Evolutionary conservation across 352 stramenopile genomes (phyloP).

Genomic region (Thraustochytrium striatum): DNA sequence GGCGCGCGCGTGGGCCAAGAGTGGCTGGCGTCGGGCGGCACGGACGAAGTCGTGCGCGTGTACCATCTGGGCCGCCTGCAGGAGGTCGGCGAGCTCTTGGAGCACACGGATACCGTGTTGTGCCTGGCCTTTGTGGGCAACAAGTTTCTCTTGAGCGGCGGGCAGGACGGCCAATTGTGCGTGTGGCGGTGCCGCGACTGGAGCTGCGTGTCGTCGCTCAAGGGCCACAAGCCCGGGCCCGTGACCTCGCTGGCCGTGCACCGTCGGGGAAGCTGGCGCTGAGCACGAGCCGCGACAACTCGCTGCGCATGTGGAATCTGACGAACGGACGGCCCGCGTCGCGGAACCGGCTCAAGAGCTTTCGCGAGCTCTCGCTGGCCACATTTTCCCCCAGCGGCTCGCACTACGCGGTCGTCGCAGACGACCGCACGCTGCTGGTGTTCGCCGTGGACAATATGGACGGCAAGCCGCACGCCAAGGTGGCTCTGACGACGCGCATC

Average conservation of each 20-base stretch:
- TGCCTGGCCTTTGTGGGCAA: constrained; percentile 42
- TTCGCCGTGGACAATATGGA: constrained; percentile 7
- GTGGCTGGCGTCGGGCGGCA: constrained; percentile 9
- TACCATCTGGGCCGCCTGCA: constrained; percentile 5
- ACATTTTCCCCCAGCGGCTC: constrained; percentile 11
- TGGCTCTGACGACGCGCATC: neutral
- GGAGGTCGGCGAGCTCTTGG: constrained; percentile 30
- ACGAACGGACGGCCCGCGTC: constrained; percentile 23
- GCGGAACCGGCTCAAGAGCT: constrained; percentile 19
- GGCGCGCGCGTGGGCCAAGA: neutral
- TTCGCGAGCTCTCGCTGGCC: neutral
- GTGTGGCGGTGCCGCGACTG: constrained; percentile 42
- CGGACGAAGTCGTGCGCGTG: constrained; percentile 22
- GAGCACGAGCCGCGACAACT: constrained; percentile 45
- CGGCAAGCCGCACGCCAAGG: neutral
- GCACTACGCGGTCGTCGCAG: constrained; percentile 20
- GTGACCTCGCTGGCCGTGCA: constrained; percentile 31
- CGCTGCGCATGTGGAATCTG: constrained; percentile 44
- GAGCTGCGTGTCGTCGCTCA: constrained; percentile 7
- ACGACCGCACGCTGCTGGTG: constrained; percentile 12
- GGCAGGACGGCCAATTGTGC: constrained; percentile 31
- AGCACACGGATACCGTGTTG: constrained; percentile 28
- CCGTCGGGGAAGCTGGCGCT: constrained; percentile 27
- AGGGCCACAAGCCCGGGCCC: constrained; percentile 44
- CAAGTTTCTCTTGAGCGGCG: constrained; percentile 23